Base-by-base conservation (phyloP, 345 rosid species). In the Populus euphratica region DNA sequence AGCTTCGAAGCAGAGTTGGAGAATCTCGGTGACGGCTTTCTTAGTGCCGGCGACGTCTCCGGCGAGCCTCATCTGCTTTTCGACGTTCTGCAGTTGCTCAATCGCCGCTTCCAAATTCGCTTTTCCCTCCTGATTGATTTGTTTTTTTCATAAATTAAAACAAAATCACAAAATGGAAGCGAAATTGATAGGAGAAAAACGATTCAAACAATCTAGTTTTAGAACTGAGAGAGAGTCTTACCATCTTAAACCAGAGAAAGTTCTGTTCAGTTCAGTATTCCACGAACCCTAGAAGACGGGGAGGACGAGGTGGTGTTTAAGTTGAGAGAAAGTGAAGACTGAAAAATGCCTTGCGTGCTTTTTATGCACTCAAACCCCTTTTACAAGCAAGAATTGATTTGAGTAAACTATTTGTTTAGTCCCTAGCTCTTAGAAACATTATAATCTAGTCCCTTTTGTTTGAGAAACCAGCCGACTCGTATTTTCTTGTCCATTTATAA, bases 11-110 rank as follows among this genome's bases (percentile, higher is more conserved):
- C 99, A 95, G 31, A 91, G 93, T 74, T 89, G 82, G 44, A 95
- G 76, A 79, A 93, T 93, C 29, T 93, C 93, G 18, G 88, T 88
- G 27, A 82, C 93, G 4, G 98, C 90, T 86, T 90, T 91, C 80
- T 86, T 94, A 23, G 95, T 91, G 9, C 88, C 97, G 44, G 93
- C 77, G 43, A 93, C 97, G 5, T 94, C 96, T 23, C 92, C 92
- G 64, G 93, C 92, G 4, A 88, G 80, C 73, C 98, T 88, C 98
- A 86, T 88, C 81, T 89, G 97, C 88, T 94, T 93, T 91, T 93
- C 98, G 16, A 83, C 91, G 73, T 87, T 88, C 81, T 90, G 83
- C 63, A 93, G 85, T 70, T 88, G 89, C 80, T 93, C 98, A 59
- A 94, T 89, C 64, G 86, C 83, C 41, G 90, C 77, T 81, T 88